Conservation (phyloP, 2,329 filamentous ascomycete species). For the Venturia asperata region DNA sequence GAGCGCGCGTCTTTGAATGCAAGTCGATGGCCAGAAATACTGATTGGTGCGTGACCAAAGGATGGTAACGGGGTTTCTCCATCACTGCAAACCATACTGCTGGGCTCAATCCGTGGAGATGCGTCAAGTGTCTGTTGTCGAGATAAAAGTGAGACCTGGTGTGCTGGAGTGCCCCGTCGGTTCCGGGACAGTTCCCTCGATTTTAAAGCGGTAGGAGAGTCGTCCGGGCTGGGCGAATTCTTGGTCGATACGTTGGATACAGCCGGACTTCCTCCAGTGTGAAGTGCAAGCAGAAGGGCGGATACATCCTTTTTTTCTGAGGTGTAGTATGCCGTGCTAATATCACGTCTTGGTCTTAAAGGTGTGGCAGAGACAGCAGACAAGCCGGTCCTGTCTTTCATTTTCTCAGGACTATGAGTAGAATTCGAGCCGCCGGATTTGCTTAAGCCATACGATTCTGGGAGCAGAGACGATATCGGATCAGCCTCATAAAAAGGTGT, state of each 20-base stretch:
- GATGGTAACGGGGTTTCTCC: background rate
- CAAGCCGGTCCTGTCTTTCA: background rate
- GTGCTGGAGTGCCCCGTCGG: background rate
- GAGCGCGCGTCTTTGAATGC: background rate
- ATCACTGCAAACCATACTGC: background rate
- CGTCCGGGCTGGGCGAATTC: background rate
- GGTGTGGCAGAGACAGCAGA: background rate
- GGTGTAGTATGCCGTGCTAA: background rate
- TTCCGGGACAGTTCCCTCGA: background rate
- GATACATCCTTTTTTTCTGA: background rate
- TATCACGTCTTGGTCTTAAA: background rate
- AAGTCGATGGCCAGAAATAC: background rate
- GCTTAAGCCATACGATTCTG: slow-evolving; percentile 11
- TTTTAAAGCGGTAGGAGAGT: background rate
- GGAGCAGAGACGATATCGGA: slow-evolving; percentile 7
- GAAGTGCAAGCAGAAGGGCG: background rate
- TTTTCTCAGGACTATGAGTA: background rate
- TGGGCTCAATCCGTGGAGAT: background rate
- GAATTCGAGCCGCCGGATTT: background rate
- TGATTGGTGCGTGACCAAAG: background rate
- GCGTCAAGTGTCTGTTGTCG: background rate
- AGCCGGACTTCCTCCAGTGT: background rate
- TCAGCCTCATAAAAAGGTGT: background rate
- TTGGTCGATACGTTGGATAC: background rate
- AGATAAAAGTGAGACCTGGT: background rate